Percentiles rank a stretch among this genome's conserved stretches.
phyloP scores from a whole-genome alignment of 805 yeast genomes.

The Ogataea pilisensis region DNA sequence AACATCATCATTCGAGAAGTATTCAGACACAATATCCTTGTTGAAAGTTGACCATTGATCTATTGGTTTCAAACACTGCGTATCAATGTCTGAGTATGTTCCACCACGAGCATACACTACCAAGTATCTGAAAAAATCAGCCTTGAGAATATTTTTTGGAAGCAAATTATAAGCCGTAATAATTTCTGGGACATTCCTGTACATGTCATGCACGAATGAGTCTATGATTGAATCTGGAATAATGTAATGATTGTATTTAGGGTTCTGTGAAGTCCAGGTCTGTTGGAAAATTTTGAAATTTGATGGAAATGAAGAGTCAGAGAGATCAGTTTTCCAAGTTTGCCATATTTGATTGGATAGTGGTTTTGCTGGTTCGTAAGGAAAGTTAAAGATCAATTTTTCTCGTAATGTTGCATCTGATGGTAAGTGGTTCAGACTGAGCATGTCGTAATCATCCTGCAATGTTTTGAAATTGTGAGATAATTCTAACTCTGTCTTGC shows the following conservation, averaged over 20 bases:
- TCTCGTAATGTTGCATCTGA: conserved; percentile 36
- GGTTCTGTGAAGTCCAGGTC: conserved; percentile 63
- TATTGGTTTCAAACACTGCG: conserved; percentile 67
- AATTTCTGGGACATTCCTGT: conserved; percentile 70
- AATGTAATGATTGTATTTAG: conserved; percentile 65
- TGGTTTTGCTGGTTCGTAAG: conserved; percentile 60
- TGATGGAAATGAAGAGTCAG: conserved; percentile 54
- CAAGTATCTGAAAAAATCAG: conserved; percentile 90
- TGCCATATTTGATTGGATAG: conserved; percentile 90
- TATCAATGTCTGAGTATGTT: conserved; percentile 87
- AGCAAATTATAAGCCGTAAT: conserved; percentile 66
- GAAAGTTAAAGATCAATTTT: conserved; percentile 66
- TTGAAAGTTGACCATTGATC: conserved; percentile 67
- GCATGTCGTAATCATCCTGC: background rate
- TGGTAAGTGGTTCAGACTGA: conserved; percentile 14
- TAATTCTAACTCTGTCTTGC: background rate
- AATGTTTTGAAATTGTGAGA: background rate
- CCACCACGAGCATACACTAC: conserved; percentile 90
- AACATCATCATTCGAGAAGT: conserved; percentile 1
- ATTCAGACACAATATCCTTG: conserved; percentile 15
- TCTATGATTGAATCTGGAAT: conserved; percentile 62
- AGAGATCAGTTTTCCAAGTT: conserved; percentile 76
- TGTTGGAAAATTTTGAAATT: conserved; percentile 45
- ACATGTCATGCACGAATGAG: conserved; percentile 52
- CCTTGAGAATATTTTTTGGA: conserved; percentile 81